These are phyloP conservation scores for Boletus subluridellus DNA, from an alignment of 1,284 basidiomycete genomes.

Conservation along the genomic window DNA sequence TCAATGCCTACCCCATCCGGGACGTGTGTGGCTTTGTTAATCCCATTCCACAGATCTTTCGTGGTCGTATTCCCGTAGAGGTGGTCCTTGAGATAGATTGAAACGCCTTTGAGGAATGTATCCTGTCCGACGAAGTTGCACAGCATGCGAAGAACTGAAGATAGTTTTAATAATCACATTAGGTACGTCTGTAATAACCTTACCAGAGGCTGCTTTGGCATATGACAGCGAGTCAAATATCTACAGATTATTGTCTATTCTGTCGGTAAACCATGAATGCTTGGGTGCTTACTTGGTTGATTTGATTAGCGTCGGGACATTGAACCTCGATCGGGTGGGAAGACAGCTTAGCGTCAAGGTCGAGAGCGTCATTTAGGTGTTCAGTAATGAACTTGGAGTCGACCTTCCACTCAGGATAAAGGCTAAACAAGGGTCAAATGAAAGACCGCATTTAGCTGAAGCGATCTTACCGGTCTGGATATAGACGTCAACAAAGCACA, in stretches of 20 bases:
- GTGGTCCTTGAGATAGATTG: constrained; percentile 88
- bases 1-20: constrained; percentile 44
- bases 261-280: background rate
- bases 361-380: constrained; percentile 66
- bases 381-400: constrained; percentile 65
- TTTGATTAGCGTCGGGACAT: constrained; percentile 83
- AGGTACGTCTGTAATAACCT: constrained; percentile 4
- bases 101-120: constrained; percentile 82
- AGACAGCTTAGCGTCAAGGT: constrained; percentile 85
- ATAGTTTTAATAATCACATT: constrained; percentile 3
- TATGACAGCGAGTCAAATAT: constrained; percentile 88
- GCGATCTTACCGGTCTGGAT: constrained; percentile 45
- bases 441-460: constrained; percentile 1
- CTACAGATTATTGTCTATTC: constrained; percentile 33
- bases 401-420: constrained; percentile 76
- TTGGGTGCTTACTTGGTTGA: constrained; percentile 59
- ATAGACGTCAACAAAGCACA: constrained; percentile 3
- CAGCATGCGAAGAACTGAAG: constrained; percentile 86
- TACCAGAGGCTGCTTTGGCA: constrained; percentile 81
- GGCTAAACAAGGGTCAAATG: constrained; percentile 38
- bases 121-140: constrained; percentile 88
- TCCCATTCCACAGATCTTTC: constrained; percentile 87
- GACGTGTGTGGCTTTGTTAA: constrained; percentile 68
- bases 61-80: constrained; percentile 84
- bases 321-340: constrained; percentile 96